Conservation (phyloP, 345 rosid species). For the Euclidium syriacum region DNA sequence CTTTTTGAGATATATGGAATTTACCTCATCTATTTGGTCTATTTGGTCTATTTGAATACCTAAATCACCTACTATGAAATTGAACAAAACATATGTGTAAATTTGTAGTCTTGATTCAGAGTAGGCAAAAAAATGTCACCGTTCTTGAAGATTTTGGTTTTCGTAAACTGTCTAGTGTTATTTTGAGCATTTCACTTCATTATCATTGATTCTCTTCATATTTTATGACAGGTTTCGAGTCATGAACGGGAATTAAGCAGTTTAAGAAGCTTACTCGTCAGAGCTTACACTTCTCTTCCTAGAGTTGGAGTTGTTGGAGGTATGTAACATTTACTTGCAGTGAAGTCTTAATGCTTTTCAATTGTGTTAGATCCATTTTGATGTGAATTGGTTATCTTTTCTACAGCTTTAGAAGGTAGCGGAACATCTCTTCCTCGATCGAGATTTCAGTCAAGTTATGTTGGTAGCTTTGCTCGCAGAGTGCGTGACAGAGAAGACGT, state of each 20-base stretch:
- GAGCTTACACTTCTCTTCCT: constrained; percentile 38
- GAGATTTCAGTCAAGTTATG: constrained; percentile 67
- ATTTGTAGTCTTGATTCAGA: not conserved
- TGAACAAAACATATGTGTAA: not conserved
- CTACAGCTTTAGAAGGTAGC: constrained; percentile 5
- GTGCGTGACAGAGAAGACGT: constrained; percentile 71
- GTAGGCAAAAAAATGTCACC: not conserved
- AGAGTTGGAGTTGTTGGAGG: constrained; percentile 42
- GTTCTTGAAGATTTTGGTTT: not conserved
- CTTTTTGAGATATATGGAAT: not conserved
- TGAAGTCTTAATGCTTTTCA: not conserved
- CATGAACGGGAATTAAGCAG: constrained; percentile 43
- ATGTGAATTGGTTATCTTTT: not conserved
- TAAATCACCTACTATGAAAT: not conserved
- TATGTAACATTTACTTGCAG: constrained; percentile 2
- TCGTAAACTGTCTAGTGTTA: not conserved
- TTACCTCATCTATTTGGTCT: not conserved
- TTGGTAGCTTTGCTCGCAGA: constrained; percentile 69
- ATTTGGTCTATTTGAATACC: not conserved
- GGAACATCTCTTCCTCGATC: constrained; percentile 25
- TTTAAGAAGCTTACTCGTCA: constrained; percentile 36
- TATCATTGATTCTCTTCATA: not conserved
- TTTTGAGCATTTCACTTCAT: not conserved
- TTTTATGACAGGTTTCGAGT: constrained; percentile 45
- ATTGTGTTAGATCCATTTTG: not conserved